phyloP scores from a whole-genome alignment of 257 asterid species.

The Echites panduratus region DNA sequence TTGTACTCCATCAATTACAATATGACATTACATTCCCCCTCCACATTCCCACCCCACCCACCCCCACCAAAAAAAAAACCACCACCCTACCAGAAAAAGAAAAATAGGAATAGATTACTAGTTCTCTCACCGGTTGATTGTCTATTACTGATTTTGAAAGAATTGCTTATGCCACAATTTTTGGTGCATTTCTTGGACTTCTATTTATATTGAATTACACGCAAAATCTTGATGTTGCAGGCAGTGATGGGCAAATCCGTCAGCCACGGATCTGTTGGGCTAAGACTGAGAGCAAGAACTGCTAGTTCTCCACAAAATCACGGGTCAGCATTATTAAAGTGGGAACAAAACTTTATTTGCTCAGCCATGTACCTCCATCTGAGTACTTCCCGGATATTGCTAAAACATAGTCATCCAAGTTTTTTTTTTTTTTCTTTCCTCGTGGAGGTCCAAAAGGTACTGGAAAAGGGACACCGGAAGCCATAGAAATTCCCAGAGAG shows the following conservation, averaged over 20 bases:
- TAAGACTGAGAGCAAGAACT: conserved; percentile 86
- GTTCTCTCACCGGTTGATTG: not conserved
- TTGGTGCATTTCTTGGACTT: not conserved
- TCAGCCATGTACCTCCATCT: not conserved
- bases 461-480: conserved; percentile 90
- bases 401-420: conserved; percentile 37
- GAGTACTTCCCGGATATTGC: not conserved
- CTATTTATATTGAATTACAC: not conserved
- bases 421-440: too few relatives aligned
- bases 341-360: not conserved
- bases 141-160: not conserved
- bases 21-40: too few relatives aligned
- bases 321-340: conserved; percentile 49
- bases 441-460: conserved; percentile 90
- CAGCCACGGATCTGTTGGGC: conserved; percentile 84
- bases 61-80: too few relatives aligned
- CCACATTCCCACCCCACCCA: too few relatives aligned
- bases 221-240: conserved; percentile 30
- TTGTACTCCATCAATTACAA: not conserved
- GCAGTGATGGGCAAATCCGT: conserved; percentile 83
- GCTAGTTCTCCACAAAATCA: conserved; percentile 97
- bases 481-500: conserved; percentile 82
- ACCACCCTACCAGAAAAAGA: too few relatives aligned
- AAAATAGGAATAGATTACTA: not conserved
- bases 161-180: not conserved